Conservation (phyloP, 805 yeast species). For the Barnettozyma wickerhamii region DNA sequence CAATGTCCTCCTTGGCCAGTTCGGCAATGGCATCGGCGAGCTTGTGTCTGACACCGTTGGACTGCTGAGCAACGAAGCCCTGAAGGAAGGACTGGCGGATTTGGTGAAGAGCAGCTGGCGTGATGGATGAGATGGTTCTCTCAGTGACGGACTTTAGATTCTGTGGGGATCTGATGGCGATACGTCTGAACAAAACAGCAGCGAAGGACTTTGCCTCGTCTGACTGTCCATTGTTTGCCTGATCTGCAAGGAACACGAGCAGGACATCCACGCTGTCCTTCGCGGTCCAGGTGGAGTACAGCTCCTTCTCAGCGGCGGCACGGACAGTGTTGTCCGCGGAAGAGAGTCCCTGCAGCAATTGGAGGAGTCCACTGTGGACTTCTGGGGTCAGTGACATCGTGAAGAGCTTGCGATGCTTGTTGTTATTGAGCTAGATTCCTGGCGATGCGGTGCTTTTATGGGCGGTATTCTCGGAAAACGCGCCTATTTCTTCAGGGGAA, state of each 20-base stretch:
- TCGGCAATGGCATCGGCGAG: constrained; percentile 93
- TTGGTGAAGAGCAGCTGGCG: constrained; percentile 52
- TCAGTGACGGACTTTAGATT: constrained; percentile 61
- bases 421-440: too few species aligned
- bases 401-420: background rate
- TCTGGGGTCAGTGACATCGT: constrained; percentile 56
- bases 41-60: constrained; percentile 83
- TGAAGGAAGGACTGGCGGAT: constrained; percentile 62
- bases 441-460: too few species aligned
- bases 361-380: constrained; percentile 46
- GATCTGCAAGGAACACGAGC: constrained; percentile 76
- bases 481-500: too few species aligned
- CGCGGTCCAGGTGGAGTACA: constrained; percentile 75
- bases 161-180: constrained; percentile 77
- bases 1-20: constrained; percentile 66
- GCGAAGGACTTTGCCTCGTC: constrained; percentile 64
- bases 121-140: constrained; percentile 70
- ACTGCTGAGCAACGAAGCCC: constrained; percentile 68
- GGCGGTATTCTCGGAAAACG: too few species aligned
- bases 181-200: constrained; percentile 86
- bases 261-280: constrained; percentile 63
- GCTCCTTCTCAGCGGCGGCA: constrained; percentile 67
- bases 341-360: constrained; percentile 62
- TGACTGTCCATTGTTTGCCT: constrained; percentile 59
- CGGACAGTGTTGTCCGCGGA: constrained; percentile 77